Percentiles rank a stretch among this genome's conserved stretches.
These are phyloP conservation scores for Fusarium brachygibbosum DNA, from an alignment of 2,329 filamentous ascomycete genomes.

Conservation along the genomic window DNA sequence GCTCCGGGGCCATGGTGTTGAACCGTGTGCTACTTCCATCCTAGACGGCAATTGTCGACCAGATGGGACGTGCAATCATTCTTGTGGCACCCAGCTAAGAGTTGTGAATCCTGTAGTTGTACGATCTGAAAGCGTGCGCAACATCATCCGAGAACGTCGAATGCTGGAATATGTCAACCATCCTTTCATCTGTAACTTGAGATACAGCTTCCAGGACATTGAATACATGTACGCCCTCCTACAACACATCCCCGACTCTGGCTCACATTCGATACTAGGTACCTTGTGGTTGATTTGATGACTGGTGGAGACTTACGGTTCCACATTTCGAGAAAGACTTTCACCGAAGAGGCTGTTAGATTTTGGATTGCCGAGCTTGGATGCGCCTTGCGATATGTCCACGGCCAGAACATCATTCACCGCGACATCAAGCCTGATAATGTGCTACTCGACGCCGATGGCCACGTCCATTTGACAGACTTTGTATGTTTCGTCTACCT, in stretches of 20 bases:
- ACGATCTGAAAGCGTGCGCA: slow-evolving; percentile 95
- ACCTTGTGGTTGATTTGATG: slow-evolving; percentile 98
- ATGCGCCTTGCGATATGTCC: slow-evolving; percentile 89
- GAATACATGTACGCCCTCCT: slow-evolving; percentile 85
- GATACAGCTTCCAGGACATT: slow-evolving; percentile 99
- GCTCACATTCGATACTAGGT: slow-evolving; percentile 67
- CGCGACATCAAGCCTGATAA: slow-evolving; percentile 95
- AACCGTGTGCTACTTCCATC: slow-evolving; percentile 10
- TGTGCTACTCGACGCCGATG: slow-evolving; percentile 86
- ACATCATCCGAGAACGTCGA: slow-evolving; percentile 95
- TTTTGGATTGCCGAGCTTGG: slow-evolving; percentile 98
- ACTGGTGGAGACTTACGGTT: slow-evolving; percentile 96
- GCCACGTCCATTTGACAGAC: slow-evolving; percentile 96
- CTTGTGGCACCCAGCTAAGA: slow-evolving; percentile 41
- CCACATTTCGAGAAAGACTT: slow-evolving; percentile 97
- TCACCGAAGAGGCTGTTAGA: slow-evolving; percentile 94
- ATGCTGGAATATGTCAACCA: slow-evolving; percentile 99
- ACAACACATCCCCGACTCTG: not conserved
- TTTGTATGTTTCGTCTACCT: slow-evolving; percentile 75
- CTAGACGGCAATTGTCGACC: not conserved
- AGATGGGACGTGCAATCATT: slow-evolving; percentile 11
- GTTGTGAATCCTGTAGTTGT: slow-evolving; percentile 73
- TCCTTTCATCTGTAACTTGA: slow-evolving; percentile 96
- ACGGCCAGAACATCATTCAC: slow-evolving; percentile 88
- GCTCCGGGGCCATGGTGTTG: not conserved